These are phyloP conservation scores for Ceratocystis papillata DNA, from an alignment of 2,329 filamentous ascomycete genomes.

Conservation along the genomic window DNA sequence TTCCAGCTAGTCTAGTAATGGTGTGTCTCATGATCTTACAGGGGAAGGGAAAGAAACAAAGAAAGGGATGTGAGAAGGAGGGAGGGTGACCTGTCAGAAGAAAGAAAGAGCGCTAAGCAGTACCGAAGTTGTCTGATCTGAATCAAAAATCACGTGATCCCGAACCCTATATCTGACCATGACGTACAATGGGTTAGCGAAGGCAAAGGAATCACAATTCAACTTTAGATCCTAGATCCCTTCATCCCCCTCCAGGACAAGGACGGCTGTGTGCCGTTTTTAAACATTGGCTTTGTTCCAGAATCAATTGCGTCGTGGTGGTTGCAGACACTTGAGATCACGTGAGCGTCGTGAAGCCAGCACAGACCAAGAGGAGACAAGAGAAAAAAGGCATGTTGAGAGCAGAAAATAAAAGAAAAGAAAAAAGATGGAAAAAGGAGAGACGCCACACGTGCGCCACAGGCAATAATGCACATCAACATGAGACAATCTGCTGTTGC, in stretches of 20 bases:
- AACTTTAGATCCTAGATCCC: not conserved
- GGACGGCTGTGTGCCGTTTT: not conserved
- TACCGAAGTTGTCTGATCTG: not conserved
- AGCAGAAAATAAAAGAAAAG: not conserved
- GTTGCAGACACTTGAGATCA: not conserved
- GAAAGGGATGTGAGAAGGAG: not conserved
- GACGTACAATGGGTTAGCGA: not conserved
- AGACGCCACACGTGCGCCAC: no score
- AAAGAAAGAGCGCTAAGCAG: not conserved
- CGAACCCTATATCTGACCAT: not conserved
- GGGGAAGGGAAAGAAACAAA: not conserved
- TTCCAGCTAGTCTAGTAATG: not conserved
- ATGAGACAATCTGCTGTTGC: not conserved
- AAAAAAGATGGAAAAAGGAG: not conserved
- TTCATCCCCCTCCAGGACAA: not conserved
- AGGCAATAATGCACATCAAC: no score
- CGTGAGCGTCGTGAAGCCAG: not conserved
- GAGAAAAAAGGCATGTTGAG: not conserved
- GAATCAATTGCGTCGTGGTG: not conserved
- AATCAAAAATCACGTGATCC: not conserved
- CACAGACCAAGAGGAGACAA: not conserved
- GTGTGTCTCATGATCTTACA: not conserved
- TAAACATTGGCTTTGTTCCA: conserved; percentile 6
- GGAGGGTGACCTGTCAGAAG: not conserved
- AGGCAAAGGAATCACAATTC: not conserved